Conservation (phyloP, 306 rosid species). For the Boehmeria nivea region DNA sequence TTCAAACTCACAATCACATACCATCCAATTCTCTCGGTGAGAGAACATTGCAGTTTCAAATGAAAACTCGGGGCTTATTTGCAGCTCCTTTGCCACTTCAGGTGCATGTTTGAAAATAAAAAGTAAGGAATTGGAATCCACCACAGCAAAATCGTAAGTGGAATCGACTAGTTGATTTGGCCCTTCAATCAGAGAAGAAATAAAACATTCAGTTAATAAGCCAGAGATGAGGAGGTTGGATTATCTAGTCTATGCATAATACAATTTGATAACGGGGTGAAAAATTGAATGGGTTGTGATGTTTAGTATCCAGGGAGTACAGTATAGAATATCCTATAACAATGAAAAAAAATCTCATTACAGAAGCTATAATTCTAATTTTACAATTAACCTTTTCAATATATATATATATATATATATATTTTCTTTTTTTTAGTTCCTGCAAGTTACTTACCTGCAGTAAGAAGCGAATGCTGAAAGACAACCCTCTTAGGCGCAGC, state of each 20-base stretch:
- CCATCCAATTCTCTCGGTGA: conserved; percentile 71
- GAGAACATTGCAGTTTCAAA: conserved; percentile 54
- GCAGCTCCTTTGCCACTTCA: conserved; percentile 72
- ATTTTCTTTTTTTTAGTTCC: not conserved
- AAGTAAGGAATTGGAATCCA: conserved; percentile 85
- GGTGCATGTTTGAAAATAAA: conserved; percentile 84
- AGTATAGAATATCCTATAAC: no score
- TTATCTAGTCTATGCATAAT: no score
- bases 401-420: not conserved
- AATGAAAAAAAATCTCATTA: no score
- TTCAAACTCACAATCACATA: conserved; percentile 28
- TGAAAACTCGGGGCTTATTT: conserved; percentile 52
- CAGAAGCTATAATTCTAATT: not conserved
- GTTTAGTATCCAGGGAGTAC: no score
- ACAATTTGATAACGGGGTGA: no score
- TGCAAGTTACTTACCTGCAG: conserved; percentile 57
- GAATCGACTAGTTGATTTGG: conserved; percentile 59
- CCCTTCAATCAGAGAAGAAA: conserved; percentile 42
- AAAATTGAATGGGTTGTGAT: no score
- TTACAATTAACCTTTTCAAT: no score
- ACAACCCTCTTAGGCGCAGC: conserved; percentile 85
- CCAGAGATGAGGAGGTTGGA: not conserved
- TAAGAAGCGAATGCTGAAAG: conserved; percentile 68
- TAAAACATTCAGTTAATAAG: not conserved
- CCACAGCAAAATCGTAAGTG: conserved; percentile 75